Conservation (phyloP, 164 flowering plant species). For the Amborella trichopoda region DNA sequence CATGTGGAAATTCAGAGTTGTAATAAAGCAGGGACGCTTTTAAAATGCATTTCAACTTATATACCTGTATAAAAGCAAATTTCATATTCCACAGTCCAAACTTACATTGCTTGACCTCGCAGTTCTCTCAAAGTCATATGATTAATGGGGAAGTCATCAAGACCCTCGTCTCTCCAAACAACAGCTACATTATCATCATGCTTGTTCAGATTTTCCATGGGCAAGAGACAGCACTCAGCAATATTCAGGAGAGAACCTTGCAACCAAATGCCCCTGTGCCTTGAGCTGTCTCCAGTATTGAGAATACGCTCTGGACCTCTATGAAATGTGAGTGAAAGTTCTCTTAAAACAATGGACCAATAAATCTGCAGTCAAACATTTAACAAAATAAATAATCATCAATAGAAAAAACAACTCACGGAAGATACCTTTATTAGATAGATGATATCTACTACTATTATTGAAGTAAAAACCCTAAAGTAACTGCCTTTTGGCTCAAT, state of each 20-base stretch:
- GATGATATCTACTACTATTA: not conserved
- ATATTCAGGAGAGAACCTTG: conserved; percentile 72
- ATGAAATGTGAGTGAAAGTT: conserved; percentile 54
- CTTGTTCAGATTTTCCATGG: conserved; percentile 34
- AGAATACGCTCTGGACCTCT: conserved; percentile 49
- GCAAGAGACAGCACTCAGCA: conserved; percentile 73
- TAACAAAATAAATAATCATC: not conserved
- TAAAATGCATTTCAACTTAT: too few relatives aligned
- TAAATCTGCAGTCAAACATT: conserved; percentile 35
- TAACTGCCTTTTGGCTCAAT: not conserved
- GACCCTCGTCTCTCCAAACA: conserved; percentile 77
- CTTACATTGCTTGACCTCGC: conserved; percentile 84
- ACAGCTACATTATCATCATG: conserved; percentile 46
- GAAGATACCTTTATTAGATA: not conserved
- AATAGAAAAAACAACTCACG: not conserved
- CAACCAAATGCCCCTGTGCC: conserved; percentile 72
- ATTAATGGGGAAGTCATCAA: conserved; percentile 43
- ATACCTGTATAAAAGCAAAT: too few relatives aligned
- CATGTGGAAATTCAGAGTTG: too few relatives aligned
- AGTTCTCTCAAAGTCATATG: conserved; percentile 53
- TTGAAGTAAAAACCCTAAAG: not conserved
- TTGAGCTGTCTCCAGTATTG: conserved; percentile 50
- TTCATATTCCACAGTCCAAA: too few relatives aligned
- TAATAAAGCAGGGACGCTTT: too few relatives aligned
- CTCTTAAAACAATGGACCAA: conserved; percentile 65